Evolutionary conservation across 2,329 filamentous ascomycete genomes (phyloP).

Genomic region (Apiospora kogelbergensis): DNA sequence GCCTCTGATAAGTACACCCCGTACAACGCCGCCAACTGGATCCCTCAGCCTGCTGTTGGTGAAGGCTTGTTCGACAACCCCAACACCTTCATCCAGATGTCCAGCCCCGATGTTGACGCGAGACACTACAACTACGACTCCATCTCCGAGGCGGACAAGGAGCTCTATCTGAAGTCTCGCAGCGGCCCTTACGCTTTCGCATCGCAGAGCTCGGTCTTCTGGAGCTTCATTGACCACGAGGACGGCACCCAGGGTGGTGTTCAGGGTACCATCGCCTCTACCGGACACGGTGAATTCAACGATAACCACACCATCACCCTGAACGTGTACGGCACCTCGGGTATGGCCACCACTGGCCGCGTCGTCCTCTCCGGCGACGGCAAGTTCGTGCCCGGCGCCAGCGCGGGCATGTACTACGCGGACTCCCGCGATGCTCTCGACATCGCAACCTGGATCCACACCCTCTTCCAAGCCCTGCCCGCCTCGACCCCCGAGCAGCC

Average conservation of each 20-base stretch:
- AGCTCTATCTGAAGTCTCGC: conserved; percentile 46
- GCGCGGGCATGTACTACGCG: conserved; percentile 44
- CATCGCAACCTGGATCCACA: conserved; percentile 50
- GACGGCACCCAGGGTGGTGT: conserved; percentile 43
- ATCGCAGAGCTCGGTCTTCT: conserved; percentile 53
- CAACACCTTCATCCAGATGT: conserved; percentile 53
- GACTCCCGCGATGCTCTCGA: conserved; percentile 46
- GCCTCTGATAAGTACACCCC: conserved; percentile 19
- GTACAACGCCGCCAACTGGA: conserved; percentile 39
- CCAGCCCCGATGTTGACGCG: conserved; percentile 41
- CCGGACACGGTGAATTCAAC: conserved; percentile 41
- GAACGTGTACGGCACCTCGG: conserved; percentile 58
- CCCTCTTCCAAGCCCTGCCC: conserved; percentile 46
- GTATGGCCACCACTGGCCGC: conserved; percentile 47
- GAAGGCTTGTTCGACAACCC: conserved; percentile 55
- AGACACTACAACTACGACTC: conserved; percentile 47
- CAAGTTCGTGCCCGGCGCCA: conserved; percentile 42
- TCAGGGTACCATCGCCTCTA: conserved; percentile 53
- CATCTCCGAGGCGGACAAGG: conserved; percentile 40
- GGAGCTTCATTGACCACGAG: conserved; percentile 43
- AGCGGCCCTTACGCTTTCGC: conserved; percentile 54
- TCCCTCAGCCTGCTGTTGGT: conserved; percentile 49
- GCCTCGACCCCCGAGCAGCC: conserved; percentile 23
- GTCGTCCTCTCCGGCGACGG: conserved; percentile 41
- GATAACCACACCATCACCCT: conserved; percentile 50